Evolutionary conservation across 2,329 filamentous ascomycete genomes (phyloP).

Genomic region (Sclerotinia sclerotiorum): DNA sequence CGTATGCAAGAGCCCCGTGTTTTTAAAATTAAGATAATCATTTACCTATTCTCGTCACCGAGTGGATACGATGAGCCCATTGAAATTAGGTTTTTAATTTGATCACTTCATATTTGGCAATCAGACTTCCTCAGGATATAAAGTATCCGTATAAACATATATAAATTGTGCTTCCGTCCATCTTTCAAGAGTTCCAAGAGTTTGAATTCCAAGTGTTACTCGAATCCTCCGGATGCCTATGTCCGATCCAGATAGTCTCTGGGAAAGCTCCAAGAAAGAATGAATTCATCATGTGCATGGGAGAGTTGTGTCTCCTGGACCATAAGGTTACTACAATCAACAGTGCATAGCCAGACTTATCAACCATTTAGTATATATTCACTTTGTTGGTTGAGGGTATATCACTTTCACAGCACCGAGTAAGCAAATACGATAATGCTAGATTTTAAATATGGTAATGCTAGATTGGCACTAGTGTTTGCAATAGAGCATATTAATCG

Average conservation of each 20-base stretch:
- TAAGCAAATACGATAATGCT: not conserved
- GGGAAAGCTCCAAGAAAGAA: not conserved
- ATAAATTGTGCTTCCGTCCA: not conserved
- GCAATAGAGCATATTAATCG: too few species aligned
- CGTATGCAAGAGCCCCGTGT: too few species aligned
- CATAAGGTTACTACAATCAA: not conserved
- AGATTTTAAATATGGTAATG: not conserved
- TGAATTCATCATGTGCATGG: not conserved
- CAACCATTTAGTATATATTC: too few species aligned
- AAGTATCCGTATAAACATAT: too few species aligned
- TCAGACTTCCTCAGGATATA: not conserved
- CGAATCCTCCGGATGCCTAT: not conserved
- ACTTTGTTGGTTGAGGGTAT: too few species aligned
- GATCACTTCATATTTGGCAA: too few species aligned
- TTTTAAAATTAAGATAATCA: too few species aligned
- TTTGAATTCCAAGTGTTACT: not conserved
- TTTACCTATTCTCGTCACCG: too few species aligned
- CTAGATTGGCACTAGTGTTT: not conserved
- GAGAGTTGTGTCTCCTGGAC: not conserved
- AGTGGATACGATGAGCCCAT: too few species aligned
- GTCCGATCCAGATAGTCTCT: not conserved
- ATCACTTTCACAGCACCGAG: rapidly evolving
- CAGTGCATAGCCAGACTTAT: not conserved
- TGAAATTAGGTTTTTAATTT: too few species aligned
- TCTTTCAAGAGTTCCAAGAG: not conserved